Percentiles rank a stretch among this genome's conserved stretches.
phyloP scores from a whole-genome alignment of 371 early-diverging fungal species.

The Mortierella sp. region DNA sequence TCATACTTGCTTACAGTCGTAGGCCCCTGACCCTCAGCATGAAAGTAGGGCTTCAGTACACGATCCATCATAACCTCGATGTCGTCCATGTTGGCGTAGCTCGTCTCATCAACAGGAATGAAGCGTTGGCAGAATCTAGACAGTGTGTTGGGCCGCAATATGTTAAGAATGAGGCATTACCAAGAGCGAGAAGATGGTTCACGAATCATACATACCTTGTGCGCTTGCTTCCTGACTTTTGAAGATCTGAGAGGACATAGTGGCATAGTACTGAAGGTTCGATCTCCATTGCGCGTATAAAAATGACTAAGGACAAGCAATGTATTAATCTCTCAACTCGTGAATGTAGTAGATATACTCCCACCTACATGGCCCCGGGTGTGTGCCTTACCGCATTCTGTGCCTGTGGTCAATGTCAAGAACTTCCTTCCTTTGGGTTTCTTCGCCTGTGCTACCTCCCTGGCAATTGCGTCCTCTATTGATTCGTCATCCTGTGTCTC shows the following conservation, averaged over 20 bases:
- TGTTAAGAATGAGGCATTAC: neutral
- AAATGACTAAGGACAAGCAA: slow-evolving; percentile 53
- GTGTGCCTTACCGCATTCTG: slow-evolving; percentile 65
- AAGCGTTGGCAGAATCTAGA: slow-evolving; percentile 67
- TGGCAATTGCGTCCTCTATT: slow-evolving; percentile 74
- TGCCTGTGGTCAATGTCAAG: slow-evolving; percentile 62
- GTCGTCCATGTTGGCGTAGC: slow-evolving; percentile 66
- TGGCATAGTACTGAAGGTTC: slow-evolving; percentile 72
- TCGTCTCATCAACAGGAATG: slow-evolving; percentile 72
- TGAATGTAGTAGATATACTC: neutral
- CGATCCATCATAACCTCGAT: slow-evolving; percentile 65
- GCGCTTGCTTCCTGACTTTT: slow-evolving; percentile 63
- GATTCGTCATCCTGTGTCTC: slow-evolving; percentile 60
- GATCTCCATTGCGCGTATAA: slow-evolving; percentile 63
- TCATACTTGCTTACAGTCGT: slow-evolving; percentile 49
- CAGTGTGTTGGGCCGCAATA: neutral
- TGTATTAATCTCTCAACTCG: no score
- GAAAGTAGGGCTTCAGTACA: slow-evolving; percentile 67
- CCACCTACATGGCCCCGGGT: neutral
- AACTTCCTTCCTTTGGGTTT: slow-evolving; percentile 59
- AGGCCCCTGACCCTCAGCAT: slow-evolving; percentile 56
- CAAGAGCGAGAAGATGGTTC: neutral
- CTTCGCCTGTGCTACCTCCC: slow-evolving; percentile 72
- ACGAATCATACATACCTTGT: slow-evolving; percentile 57
- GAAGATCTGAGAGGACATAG: slow-evolving; percentile 67